phyloP scores from a whole-genome alignment of 352 stramenopile genomes.

The Pythium aristosporum region DNA sequence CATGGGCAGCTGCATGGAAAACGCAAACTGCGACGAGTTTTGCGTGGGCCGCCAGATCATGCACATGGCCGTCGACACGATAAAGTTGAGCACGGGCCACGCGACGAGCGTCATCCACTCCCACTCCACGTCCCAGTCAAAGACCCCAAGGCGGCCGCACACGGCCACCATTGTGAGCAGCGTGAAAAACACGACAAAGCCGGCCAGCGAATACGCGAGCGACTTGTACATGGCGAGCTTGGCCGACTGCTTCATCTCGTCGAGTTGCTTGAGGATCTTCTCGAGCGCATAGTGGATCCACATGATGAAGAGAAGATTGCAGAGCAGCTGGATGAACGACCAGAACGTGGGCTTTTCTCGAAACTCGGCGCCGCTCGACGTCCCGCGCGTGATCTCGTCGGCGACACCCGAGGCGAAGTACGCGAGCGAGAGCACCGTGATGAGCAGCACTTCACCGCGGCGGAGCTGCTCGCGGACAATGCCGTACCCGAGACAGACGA shows the following conservation, averaged over 20 bases:
- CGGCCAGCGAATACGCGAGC: constrained; percentile 72
- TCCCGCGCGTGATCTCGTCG: constrained; percentile 78
- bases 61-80: constrained; percentile 85
- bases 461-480: constrained; percentile 75
- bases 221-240: constrained; percentile 90
- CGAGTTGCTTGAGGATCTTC: constrained; percentile 76
- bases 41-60: constrained; percentile 89
- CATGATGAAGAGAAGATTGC: constrained; percentile 89
- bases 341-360: constrained; percentile 76
- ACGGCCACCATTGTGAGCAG: constrained; percentile 82
- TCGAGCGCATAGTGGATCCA: constrained; percentile 90
- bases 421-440: constrained; percentile 62
- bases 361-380: constrained; percentile 76
- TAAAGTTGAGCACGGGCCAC: constrained; percentile 91
- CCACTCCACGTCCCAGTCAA: constrained; percentile 90
- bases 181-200: constrained; percentile 89
- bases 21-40: constrained; percentile 84
- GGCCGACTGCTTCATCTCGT: constrained; percentile 87
- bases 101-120: constrained; percentile 91
- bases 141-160: constrained; percentile 77
- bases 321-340: constrained; percentile 85
- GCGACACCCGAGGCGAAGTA: constrained; percentile 78
- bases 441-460: constrained; percentile 46
- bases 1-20: constrained; percentile 85
- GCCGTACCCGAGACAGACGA: constrained; percentile 90